phyloP scores from a whole-genome alignment of 768 basidiomycete species.

The Glaciozyma martinii region DNA sequence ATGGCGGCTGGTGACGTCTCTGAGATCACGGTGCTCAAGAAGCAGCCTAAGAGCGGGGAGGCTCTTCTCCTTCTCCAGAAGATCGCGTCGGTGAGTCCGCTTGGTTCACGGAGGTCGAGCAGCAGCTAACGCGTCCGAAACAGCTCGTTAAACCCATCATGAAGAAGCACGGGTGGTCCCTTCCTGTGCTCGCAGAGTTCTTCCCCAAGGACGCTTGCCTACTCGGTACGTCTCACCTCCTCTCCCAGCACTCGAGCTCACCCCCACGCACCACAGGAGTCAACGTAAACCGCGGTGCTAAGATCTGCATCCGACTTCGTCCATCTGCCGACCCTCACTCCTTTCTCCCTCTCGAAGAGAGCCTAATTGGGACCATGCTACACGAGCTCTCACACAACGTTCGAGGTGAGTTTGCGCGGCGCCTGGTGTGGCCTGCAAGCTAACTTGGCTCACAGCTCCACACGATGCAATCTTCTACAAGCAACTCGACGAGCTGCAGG shows the following conservation, averaged over 20 bases:
- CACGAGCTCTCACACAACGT: slow-evolving; percentile 58
- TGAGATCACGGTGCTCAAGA: slow-evolving; percentile 56
- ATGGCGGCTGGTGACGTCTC: slow-evolving; percentile 13
- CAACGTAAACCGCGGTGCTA: slow-evolving; percentile 61
- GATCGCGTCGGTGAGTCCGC: slow-evolving; percentile 47
- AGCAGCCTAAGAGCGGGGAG: slow-evolving; percentile 55
- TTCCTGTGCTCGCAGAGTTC: slow-evolving; percentile 54
- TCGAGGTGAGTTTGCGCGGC: slow-evolving; percentile 4
- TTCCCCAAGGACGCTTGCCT: slow-evolving; percentile 65
- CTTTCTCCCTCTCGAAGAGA: slow-evolving; percentile 47
- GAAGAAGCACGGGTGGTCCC: slow-evolving; percentile 68
- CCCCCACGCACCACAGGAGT: slow-evolving; percentile 1
- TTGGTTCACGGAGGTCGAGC: too few species aligned
- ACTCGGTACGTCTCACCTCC: slow-evolving; percentile 49
- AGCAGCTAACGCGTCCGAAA: neutral
- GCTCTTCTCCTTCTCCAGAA: slow-evolving; percentile 61
- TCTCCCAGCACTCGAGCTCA: neutral
- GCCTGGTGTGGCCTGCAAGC: slow-evolving; percentile 43
- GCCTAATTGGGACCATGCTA: slow-evolving; percentile 73
- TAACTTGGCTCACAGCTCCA: slow-evolving; percentile 70
- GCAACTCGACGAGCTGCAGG: slow-evolving; percentile 57
- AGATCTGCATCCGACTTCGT: slow-evolving; percentile 74
- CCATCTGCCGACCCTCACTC: slow-evolving; percentile 41
- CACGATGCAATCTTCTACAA: slow-evolving; percentile 57
- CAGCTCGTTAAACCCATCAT: slow-evolving; percentile 83